Evolutionary conservation across 495 filamentous ascomycete genomes (phyloP), one percentile per base, ranked within the genome.

Genomic region (Parmelia sp.): DNA sequence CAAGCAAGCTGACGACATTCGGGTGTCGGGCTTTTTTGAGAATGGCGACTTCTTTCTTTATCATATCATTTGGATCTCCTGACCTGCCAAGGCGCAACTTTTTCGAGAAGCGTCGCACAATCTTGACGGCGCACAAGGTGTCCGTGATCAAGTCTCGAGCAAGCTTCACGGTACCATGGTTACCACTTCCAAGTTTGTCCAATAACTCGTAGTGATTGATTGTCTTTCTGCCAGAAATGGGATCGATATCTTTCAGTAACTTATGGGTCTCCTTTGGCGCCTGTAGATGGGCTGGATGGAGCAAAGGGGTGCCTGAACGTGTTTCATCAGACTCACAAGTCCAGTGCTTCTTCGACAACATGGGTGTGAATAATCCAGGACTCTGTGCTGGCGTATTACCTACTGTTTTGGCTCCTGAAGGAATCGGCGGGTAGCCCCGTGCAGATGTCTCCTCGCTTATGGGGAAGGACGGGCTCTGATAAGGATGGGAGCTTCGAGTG

Each of bases 171-270:
- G 97, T 98, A 64, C 94, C 94, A 74, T 99, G 94, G 64, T 94
- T 88, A 45, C 94, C 94, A 49, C 93, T 88, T 40, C 94, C 94
- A 60, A 99, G 88, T 77, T 97, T 95, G 71, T 95, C 87, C 62
- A 97, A 86, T 70, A 99, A 90, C 70, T 96, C 90, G 74, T 99
- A 99, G 66, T 96, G 85, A 70, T 99, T 99, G 80, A 99, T 93
- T 47, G 89, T 80, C 75, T 99, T 99, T 63, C 93, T 88, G 57
- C 94, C 94, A 11, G 94, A 95, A 61, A 90, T 80, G 35, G 83
- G 80, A 72, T 97, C 91, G 55, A 90, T 83, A 70, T 97, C 95
- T 44, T 68, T 70, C 10, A 59, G 53, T 45, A 71, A 45, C 37
- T 70, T 71, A 62, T 71, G 70, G 14, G 68, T 71, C 58, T 86